A percentile compares a stretch with the other conserved stretches of the same genome.
phyloP scores from a whole-genome alignment of 2,329 filamentous ascomycete genomes.

The Colletotrichum agaves region DNA sequence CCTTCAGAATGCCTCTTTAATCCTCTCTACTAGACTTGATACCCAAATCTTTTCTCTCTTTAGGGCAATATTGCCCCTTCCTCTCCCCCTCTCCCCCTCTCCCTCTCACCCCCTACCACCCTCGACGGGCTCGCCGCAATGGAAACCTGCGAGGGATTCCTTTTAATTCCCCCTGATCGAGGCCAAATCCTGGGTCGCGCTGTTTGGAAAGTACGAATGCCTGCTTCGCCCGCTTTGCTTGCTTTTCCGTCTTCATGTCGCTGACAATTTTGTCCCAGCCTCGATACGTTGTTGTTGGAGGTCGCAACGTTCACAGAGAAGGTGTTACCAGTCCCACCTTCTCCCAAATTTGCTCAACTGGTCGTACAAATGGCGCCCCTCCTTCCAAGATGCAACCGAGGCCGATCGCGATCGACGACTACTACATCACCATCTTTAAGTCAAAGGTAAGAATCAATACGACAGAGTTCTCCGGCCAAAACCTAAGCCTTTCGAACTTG shows the following conservation, averaged over 20 bases:
- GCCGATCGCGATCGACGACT: slow-evolving; percentile 48
- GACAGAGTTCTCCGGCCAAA: slow-evolving; percentile 16
- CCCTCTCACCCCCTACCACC: background rate
- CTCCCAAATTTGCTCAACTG: slow-evolving; percentile 50
- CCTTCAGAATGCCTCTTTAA: slow-evolving; percentile 31
- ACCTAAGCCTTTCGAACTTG: slow-evolving; percentile 35
- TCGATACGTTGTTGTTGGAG: slow-evolving; percentile 69
- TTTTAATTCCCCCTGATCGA: slow-evolving; percentile 63
- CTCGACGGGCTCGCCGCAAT: slow-evolving; percentile 20
- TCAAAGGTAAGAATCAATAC: slow-evolving; percentile 55
- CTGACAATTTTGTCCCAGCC: slow-evolving; percentile 51
- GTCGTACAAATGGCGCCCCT: slow-evolving; percentile 50
- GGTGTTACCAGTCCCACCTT: slow-evolving; percentile 48
- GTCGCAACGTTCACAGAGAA: slow-evolving; percentile 48
- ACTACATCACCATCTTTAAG: slow-evolving; percentile 66
- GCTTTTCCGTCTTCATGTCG: slow-evolving; percentile 2
- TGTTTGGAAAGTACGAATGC: slow-evolving; percentile 60
- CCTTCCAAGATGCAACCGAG: slow-evolving; percentile 50
- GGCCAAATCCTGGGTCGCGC: slow-evolving; percentile 61
- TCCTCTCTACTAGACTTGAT: slow-evolving; percentile 7
- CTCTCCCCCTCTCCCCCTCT: slow-evolving; percentile 1
- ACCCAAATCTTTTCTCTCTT: slow-evolving; percentile 13
- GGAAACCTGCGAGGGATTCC: slow-evolving; percentile 54
- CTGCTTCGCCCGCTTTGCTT: slow-evolving; percentile 9
- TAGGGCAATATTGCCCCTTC: background rate